Conservation (phyloP, 148 eudicot genomes). For the Heliamphora exappendiculata region DNA sequence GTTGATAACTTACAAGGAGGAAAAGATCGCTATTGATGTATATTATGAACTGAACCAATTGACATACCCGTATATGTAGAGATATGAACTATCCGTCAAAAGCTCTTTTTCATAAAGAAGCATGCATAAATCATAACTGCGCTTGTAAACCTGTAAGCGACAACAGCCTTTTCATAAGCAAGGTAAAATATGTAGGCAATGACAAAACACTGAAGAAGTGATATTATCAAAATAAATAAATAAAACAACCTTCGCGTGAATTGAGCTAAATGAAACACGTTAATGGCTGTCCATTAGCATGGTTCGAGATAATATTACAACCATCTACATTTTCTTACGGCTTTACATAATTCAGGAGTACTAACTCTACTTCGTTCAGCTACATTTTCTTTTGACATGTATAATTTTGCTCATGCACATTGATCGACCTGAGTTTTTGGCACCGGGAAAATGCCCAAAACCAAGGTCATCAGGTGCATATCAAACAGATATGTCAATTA, state of each 20-base stretch:
- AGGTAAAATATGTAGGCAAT: not conserved
- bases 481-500: not conserved
- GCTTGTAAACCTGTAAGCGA: slow-evolving; percentile 64
- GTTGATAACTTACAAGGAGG: not conserved
- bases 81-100: slow-evolving; percentile 72
- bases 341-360: not conserved
- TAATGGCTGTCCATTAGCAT: not conserved
- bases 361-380: not conserved
- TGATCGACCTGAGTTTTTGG: not conserved
- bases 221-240: not conserved
- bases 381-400: not conserved
- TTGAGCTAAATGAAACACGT: not conserved
- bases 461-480: not conserved
- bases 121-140: slow-evolving; percentile 81
- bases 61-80: slow-evolving; percentile 72
- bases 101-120: slow-evolving; percentile 91
- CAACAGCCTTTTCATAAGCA: not conserved
- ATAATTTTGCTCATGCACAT: not conserved
- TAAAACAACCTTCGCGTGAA: not conserved
- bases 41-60: slow-evolving; percentile 10
- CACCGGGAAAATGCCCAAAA: too few relatives aligned
- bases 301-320: not conserved
- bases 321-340: not conserved
- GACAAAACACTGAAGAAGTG: not conserved
- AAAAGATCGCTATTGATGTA: not conserved